These are phyloP conservation scores for Amphibolis antarctica DNA, from an alignment of 106 monocot genomes.

Conservation along the genomic window DNA sequence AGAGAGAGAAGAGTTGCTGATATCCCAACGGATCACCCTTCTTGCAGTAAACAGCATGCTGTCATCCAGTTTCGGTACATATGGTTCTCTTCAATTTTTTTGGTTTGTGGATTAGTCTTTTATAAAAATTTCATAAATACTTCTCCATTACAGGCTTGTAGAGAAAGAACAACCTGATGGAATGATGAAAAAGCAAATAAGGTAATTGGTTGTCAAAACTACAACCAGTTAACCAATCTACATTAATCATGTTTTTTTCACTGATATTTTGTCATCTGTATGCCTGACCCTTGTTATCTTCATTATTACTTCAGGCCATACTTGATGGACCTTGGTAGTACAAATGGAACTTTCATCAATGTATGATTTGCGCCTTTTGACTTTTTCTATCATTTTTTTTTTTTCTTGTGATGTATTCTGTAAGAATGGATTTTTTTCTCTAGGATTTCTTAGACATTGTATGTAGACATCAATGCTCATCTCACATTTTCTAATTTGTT, in stretches of 20 bases:
- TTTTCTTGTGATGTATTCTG: too few relatives aligned
- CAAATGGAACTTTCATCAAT: slow-evolving; percentile 90
- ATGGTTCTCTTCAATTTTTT: background rate
- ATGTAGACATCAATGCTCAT: too few relatives aligned
- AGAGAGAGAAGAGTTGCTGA: slow-evolving; percentile 95
- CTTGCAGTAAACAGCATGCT: slow-evolving; percentile 98
- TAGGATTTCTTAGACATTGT: too few relatives aligned
- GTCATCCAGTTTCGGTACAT: slow-evolving; percentile 79
- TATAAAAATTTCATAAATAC: background rate
- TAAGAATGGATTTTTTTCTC: too few relatives aligned
- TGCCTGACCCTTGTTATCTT: slow-evolving; percentile 2
- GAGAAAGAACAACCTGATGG: slow-evolving; percentile 83
- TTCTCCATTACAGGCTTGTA: slow-evolving; percentile 40
- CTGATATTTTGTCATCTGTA: background rate
- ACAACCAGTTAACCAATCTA: background rate
- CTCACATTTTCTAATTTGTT: too few relatives aligned
- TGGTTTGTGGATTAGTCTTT: background rate
- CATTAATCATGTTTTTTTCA: too few relatives aligned
- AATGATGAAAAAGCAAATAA: slow-evolving; percentile 55
- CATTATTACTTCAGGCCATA: slow-evolving; percentile 54
- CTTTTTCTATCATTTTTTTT: too few relatives aligned
- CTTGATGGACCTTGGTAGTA: slow-evolving; percentile 96
- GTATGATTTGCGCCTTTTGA: slow-evolving; percentile 31
- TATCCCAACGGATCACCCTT: slow-evolving; percentile 93
- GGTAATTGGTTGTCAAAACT: slow-evolving; percentile 24